These are phyloP conservation scores for Zelopaecilomyces penicillatus DNA, from an alignment of 2,329 filamentous ascomycete species.

Conservation along the genomic window DNA sequence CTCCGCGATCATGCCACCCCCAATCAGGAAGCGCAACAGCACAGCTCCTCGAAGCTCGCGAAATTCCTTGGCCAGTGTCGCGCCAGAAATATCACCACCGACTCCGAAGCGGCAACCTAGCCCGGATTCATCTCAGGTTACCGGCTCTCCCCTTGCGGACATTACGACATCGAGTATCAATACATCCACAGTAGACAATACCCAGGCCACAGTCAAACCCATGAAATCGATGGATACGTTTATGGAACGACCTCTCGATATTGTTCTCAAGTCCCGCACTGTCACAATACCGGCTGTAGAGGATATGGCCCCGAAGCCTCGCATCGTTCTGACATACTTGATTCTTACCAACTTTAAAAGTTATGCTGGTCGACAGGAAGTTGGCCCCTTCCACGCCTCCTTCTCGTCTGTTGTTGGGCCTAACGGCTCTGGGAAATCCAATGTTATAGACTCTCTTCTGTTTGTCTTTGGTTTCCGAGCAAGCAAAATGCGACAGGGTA, in stretches of 20 bases:
- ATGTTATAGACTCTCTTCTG: conserved; percentile 93
- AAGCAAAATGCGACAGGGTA: conserved; percentile 98
- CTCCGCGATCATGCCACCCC: conserved; percentile 29
- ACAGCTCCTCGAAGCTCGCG: conserved; percentile 34
- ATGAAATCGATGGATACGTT: conserved; percentile 69
- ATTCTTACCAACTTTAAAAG: conserved; percentile 98
- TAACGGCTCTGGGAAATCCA: conserved; percentile 96
- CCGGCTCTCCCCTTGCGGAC: conserved; percentile 57
- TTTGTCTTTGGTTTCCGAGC: conserved; percentile 99
- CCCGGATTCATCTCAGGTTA: conserved; percentile 43
- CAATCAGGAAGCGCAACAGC: conserved; percentile 62
- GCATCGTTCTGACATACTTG: conserved; percentile 87
- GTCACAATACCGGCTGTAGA: conserved; percentile 61
- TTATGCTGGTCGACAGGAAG: conserved; percentile 89
- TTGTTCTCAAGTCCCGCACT: conserved; percentile 77
- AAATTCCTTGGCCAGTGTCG: conserved; percentile 24
- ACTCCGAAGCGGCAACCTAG: conserved; percentile 41
- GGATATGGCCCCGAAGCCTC: conserved; percentile 67
- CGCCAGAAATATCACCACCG: not conserved
- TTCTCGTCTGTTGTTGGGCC: conserved; percentile 97
- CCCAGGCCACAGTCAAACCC: conserved; percentile 49
- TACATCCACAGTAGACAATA: conserved; percentile 19
- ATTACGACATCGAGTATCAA: conserved; percentile 63
- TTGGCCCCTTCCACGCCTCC: conserved; percentile 92
- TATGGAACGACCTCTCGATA: conserved; percentile 86